Conservation (phyloP, 106 monocot genomes). For the Dendrobium huoshanense region DNA sequence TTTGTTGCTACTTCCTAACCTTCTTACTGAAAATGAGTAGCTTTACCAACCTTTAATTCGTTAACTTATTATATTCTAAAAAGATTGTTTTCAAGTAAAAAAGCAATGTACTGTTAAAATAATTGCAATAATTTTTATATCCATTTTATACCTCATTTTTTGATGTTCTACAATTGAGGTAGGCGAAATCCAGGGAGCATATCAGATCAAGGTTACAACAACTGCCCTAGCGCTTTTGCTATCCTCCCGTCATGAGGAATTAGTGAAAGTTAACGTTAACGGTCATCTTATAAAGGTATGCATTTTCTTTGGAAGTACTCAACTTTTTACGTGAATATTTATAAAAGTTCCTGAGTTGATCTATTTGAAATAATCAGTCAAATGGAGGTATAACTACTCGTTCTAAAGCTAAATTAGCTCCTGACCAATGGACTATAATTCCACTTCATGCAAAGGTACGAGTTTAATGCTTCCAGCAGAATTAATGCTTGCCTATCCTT, state of each 20-base stretch:
- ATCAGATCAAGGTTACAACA: conserved; percentile 96
- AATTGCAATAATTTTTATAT: not conserved
- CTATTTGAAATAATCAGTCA: conserved; percentile 29
- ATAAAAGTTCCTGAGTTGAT: conserved; percentile 8
- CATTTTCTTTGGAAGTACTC: not conserved
- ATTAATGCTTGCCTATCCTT: not conserved
- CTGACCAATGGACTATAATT: conserved; percentile 71
- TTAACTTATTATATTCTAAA: not conserved
- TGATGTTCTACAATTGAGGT: not conserved
- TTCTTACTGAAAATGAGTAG: too few species aligned
- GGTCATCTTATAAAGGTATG: conserved; percentile 79
- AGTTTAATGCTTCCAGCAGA: not conserved
- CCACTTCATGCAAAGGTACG: conserved; percentile 83
- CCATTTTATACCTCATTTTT: not conserved
- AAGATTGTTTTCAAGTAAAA: not conserved
- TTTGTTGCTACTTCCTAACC: too few species aligned
- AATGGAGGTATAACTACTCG: conserved; percentile 84
- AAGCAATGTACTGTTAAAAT: not conserved
- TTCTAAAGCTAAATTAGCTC: conserved; percentile 76
- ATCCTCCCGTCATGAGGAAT: conserved; percentile 49
- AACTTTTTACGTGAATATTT: not conserved
- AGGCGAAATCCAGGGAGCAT: conserved; percentile 96
- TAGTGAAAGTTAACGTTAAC: conserved; percentile 66
- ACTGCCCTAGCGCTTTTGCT: conserved; percentile 76
- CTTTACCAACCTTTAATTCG: too few species aligned